Percentiles rank a stretch among this genome's conserved stretches.
These are phyloP conservation scores for Favolaschia claudopus DNA, from an alignment of 768 basidiomycete species.

Conservation along the genomic window DNA sequence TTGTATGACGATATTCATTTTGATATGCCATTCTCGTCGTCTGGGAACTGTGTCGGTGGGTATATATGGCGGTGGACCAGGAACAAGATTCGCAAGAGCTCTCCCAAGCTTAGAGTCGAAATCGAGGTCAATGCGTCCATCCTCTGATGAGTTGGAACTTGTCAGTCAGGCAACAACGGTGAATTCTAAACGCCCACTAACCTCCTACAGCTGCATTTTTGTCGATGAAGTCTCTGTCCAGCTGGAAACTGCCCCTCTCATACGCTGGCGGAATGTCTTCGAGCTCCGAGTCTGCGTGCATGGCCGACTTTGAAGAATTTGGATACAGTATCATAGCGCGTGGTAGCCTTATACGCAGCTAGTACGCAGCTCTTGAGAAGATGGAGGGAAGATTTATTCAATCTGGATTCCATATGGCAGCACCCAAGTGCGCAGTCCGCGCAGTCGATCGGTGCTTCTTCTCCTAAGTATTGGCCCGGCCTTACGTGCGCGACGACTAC, in stretches of 20 bases:
- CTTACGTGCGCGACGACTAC: too few species aligned
- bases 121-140: constrained; percentile 20
- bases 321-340: too few species aligned
- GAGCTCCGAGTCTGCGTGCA: too few species aligned
- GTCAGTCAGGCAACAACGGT: not conserved
- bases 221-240: not conserved
- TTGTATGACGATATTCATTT: constrained; percentile 27
- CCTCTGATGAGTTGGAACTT: not conserved
- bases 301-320: too few species aligned
- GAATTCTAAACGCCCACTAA: not conserved
- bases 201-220: constrained; percentile 7
- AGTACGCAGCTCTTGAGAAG: too few species aligned
- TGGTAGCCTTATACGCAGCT: too few species aligned
- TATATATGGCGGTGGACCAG: constrained; percentile 4
- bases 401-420: too few species aligned
- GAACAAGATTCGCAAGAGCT: constrained; percentile 14
- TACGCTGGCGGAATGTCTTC: not conserved
- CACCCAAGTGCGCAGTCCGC: too few species aligned
- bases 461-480: too few species aligned
- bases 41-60: not conserved
- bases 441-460: too few species aligned
- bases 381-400: too few species aligned
- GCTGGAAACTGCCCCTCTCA: too few species aligned
- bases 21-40: constrained; percentile 16
- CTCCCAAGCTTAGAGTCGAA: constrained; percentile 17